These are phyloP conservation scores for Magnaporthales sp. DNA, from an alignment of 2,329 filamentous ascomycete genomes.

Conservation along the genomic window DNA sequence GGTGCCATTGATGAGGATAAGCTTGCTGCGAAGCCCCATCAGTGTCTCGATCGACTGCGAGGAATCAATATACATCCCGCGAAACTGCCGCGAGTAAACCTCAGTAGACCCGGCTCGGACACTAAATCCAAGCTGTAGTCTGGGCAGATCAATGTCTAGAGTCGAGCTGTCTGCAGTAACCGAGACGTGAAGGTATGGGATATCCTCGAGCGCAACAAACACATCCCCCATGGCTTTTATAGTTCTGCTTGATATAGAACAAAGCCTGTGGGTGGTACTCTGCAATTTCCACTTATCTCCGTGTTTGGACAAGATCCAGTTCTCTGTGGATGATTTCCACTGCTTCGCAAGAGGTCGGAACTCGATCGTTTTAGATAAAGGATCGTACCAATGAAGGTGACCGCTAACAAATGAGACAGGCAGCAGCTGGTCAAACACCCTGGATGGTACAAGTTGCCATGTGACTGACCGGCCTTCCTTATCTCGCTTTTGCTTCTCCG, in stretches of 20 bases:
- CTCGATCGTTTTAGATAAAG: conserved; percentile 17
- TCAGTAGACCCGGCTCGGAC: conserved; percentile 16
- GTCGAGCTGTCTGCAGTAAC: conserved; percentile 9
- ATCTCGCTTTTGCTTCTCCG: conserved; percentile 5
- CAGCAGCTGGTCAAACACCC: conserved; percentile 26
- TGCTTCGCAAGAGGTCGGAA: conserved; percentile 19
- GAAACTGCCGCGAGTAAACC: conserved; percentile 39
- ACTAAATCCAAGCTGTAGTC: conserved; percentile 37
- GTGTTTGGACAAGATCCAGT: conserved; percentile 16
- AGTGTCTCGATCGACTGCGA: conserved; percentile 37
- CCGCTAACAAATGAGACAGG: conserved; percentile 28
- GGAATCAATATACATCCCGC: conserved; percentile 37
- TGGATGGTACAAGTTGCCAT: conserved; percentile 24
- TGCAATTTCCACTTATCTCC: conserved; percentile 14
- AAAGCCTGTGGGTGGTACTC: conserved; percentile 13
- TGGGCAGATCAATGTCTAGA: conserved; percentile 34
- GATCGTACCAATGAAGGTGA: conserved; percentile 38
- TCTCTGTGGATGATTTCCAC: conserved; percentile 15
- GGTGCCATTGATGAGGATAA: conserved; percentile 28
- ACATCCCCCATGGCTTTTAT: conserved; percentile 20
- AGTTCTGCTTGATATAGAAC: conserved; percentile 26
- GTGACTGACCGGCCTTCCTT: not conserved
- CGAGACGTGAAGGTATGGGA: conserved; percentile 24
- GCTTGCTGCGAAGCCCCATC: conserved; percentile 37
- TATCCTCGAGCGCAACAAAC: conserved; percentile 26